Percentiles rank a stretch among this genome's conserved stretches.
phyloP scores from a whole-genome alignment of 2,329 filamentous ascomycete species.

The Diaporthe vaccinii region DNA sequence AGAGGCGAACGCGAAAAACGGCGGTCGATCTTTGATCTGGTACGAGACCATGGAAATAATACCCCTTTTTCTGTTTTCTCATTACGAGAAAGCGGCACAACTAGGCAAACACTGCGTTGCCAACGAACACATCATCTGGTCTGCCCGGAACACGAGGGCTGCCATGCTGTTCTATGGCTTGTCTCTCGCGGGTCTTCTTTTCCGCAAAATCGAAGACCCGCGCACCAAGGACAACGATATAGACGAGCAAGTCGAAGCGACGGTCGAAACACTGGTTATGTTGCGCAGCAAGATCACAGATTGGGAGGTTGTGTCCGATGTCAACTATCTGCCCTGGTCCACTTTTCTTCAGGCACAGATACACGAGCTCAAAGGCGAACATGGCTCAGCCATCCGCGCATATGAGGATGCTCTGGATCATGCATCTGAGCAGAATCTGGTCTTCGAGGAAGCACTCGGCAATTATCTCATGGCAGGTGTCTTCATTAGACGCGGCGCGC shows the following conservation, averaged over 20 bases:
- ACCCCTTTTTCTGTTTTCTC: constrained; percentile 73
- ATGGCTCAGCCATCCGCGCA: constrained; percentile 69
- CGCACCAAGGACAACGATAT: constrained; percentile 57
- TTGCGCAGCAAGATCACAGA: constrained; percentile 73
- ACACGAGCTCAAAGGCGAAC: constrained; percentile 70
- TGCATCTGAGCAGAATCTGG: constrained; percentile 74
- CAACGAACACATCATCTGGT: constrained; percentile 67
- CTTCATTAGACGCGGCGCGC: constrained; percentile 74
- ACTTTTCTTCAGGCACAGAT: constrained; percentile 77
- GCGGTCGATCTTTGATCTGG: constrained; percentile 73
- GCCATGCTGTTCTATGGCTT: constrained; percentile 73
- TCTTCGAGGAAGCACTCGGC: constrained; percentile 79
- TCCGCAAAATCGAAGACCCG: constrained; percentile 65
- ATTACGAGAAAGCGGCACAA: constrained; percentile 71
- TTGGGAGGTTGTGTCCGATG: constrained; percentile 73
- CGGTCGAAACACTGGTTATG: constrained; percentile 65
- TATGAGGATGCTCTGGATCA: constrained; percentile 83
- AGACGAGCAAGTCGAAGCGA: constrained; percentile 58
- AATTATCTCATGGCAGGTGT: constrained; percentile 82
- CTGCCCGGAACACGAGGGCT: constrained; percentile 69
- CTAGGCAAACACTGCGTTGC: constrained; percentile 66
- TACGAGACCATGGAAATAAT: constrained; percentile 78
- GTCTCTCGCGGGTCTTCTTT: constrained; percentile 65
- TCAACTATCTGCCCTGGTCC: constrained; percentile 81
- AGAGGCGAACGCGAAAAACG: constrained; percentile 65